phyloP scores from a whole-genome alignment of 306 rosid genomes.

The Cucurbita maxima region DNA sequence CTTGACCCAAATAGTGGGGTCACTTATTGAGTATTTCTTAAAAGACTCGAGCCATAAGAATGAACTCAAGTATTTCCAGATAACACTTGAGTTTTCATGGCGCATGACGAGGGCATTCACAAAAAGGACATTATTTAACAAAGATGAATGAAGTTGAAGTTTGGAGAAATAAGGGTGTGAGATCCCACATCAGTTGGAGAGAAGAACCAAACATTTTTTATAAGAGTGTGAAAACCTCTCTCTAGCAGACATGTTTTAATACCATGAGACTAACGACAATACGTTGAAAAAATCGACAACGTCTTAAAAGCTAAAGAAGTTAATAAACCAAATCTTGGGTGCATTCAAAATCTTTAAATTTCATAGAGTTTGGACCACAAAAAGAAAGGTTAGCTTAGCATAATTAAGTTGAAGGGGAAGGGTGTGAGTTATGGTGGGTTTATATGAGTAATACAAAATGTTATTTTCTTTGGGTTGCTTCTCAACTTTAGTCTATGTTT shows the following conservation, averaged over 20 bases:
- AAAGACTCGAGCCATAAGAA: too few species aligned
- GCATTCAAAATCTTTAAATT: neutral
- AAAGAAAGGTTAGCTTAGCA: neutral
- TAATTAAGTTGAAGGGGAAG: neutral
- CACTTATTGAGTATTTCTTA: too few species aligned
- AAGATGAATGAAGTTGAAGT: neutral
- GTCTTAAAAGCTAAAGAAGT: neutral
- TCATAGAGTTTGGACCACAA: slow-evolving; percentile 2
- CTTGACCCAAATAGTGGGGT: too few species aligned
- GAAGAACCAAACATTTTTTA: too few species aligned
- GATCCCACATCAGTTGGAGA: too few species aligned
- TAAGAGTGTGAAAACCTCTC: too few species aligned
- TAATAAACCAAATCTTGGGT: neutral
- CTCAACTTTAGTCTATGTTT: neutral
- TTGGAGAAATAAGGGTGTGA: neutral
- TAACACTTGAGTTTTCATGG: too few species aligned
- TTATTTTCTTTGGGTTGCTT: slow-evolving; percentile 1
- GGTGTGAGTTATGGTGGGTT: neutral
- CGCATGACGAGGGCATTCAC: too few species aligned
- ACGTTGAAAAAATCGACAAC: neutral
- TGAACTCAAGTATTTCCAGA: too few species aligned
- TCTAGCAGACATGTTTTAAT: too few species aligned
- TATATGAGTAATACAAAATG: slow-evolving; percentile 2
- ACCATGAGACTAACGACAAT: too few species aligned
- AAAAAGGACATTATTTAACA: neutral